Percentiles rank a stretch among this genome's conserved stretches.
phyloP scores from a whole-genome alignment of 495 filamentous ascomycete genomes.

The Hypoxylon rickii region DNA sequence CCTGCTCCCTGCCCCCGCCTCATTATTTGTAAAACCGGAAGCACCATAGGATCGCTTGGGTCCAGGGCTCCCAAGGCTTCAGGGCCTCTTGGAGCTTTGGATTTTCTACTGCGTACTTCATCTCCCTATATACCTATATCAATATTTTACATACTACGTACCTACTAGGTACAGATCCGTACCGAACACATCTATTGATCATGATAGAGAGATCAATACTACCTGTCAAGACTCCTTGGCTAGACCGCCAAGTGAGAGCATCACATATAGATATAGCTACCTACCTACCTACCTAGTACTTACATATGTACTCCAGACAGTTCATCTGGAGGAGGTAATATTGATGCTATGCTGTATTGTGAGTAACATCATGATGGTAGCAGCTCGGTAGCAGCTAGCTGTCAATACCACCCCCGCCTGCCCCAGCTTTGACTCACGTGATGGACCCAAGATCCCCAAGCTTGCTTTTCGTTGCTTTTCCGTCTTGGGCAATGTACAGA shows the following conservation, averaged over 20 bases:
- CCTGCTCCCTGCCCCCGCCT: no score
- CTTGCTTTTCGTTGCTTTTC: not conserved
- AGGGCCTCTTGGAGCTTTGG: not conserved
- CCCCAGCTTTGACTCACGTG: conserved; percentile 12
- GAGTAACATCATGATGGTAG: not conserved
- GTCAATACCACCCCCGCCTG: not conserved
- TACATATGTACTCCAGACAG: no score
- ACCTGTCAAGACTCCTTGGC: no score
- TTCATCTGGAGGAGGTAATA: no score
- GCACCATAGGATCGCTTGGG: conserved; percentile 24
- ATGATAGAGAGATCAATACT: no score
- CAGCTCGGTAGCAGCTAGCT: not conserved
- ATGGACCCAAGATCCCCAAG: not conserved
- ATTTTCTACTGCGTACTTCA: not conserved
- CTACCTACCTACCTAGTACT: no score
- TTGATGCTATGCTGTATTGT: no score
- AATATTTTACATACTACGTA: no score
- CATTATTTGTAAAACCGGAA: conserved; percentile 38
- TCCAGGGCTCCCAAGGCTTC: not conserved
- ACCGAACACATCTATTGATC: no score
- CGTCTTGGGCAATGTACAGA: not conserved
- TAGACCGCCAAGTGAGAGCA: conserved; percentile 7
- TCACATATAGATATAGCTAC: not conserved
- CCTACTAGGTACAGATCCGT: no score
- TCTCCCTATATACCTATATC: no score